phyloP scores from a whole-genome alignment of 495 filamentous ascomycete genomes.

The Penicillium chermesinum region DNA sequence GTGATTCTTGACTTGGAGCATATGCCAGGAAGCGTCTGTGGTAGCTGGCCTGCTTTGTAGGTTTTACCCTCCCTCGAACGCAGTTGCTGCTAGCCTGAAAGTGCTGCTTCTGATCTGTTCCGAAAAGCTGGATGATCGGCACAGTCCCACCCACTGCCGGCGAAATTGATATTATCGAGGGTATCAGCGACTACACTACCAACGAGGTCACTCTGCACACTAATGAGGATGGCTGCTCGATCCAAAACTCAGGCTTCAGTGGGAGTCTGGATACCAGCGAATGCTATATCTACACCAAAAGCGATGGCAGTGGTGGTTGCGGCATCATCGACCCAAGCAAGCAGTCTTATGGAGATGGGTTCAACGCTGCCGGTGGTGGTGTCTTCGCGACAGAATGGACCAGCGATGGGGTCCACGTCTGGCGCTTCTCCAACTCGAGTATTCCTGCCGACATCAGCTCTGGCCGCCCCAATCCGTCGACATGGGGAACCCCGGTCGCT shows the following conservation, averaged over 20 bases:
- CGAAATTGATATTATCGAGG: conserved; percentile 73
- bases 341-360: conserved; percentile 48
- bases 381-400: conserved; percentile 64
- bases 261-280: conserved; percentile 36
- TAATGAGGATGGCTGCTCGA: conserved; percentile 47
- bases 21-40: conserved; percentile 51
- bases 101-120: no score
- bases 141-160: conserved; percentile 60
- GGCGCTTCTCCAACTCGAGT: conserved; percentile 48
- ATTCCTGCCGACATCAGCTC: conserved; percentile 49
- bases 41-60: conserved; percentile 53
- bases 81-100: no score
- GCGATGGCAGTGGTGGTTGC: conserved; percentile 49
- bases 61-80: neutral
- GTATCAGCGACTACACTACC: conserved; percentile 51
- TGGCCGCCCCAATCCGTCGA: conserved; percentile 49
- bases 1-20: conserved; percentile 58
- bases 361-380: conserved; percentile 56
- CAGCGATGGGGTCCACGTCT: conserved; percentile 52
- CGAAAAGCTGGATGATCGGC: conserved; percentile 46
- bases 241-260: conserved; percentile 42
- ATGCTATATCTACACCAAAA: conserved; percentile 49
- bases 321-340: conserved; percentile 34
- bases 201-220: conserved; percentile 68
- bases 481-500: conserved; percentile 55